A percentile compares a stretch with the other conserved stretches of the same genome.
Conservation (phyloP, 164 flowering plant genomes). For the Taxillus chinensis region DNA sequence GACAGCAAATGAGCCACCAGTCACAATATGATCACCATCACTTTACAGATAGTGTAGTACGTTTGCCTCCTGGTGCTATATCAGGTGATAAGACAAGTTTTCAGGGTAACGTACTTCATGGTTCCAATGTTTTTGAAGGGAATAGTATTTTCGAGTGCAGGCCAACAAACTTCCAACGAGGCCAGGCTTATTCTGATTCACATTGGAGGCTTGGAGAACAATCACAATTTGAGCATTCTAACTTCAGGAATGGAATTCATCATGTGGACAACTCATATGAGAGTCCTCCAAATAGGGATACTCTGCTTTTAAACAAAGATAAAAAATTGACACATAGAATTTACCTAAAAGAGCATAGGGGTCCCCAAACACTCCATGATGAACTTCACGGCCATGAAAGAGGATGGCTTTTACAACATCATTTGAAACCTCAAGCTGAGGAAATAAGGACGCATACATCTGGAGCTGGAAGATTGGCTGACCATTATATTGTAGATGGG, state of each 20-base stretch:
- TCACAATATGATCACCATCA: constrained; percentile 32
- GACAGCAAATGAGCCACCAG: constrained; percentile 38
- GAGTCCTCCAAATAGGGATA: constrained; percentile 41
- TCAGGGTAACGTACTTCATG: constrained; percentile 55
- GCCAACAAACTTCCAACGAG: constrained; percentile 43
- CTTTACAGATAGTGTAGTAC: constrained; percentile 43
- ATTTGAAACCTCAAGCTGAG: constrained; percentile 39
- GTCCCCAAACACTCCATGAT: constrained; percentile 25
- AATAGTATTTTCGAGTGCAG: constrained; percentile 50
- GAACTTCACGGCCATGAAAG: constrained; percentile 53
- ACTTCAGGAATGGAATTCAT: constrained; percentile 35
- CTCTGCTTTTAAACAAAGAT: constrained; percentile 34
- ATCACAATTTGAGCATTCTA: constrained; percentile 46
- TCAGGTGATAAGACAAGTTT: constrained; percentile 49
- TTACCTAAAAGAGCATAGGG: constrained; percentile 40
- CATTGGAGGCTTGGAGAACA: constrained; percentile 31
- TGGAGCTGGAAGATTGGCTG: constrained; percentile 49
- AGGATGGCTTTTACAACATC: constrained; percentile 61
- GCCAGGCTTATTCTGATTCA: constrained; percentile 28
- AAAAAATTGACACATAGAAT: constrained; percentile 34
- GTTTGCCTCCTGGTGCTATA: constrained; percentile 46
- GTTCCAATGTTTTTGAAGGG: constrained; percentile 42
- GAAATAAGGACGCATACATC: constrained; percentile 43
- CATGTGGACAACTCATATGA: constrained; percentile 37
- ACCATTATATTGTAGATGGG: constrained; percentile 46